These are phyloP conservation scores for Entomortierella chlamydospora DNA, from an alignment of 192 early-diverging fungal species.

Conservation along the genomic window DNA sequence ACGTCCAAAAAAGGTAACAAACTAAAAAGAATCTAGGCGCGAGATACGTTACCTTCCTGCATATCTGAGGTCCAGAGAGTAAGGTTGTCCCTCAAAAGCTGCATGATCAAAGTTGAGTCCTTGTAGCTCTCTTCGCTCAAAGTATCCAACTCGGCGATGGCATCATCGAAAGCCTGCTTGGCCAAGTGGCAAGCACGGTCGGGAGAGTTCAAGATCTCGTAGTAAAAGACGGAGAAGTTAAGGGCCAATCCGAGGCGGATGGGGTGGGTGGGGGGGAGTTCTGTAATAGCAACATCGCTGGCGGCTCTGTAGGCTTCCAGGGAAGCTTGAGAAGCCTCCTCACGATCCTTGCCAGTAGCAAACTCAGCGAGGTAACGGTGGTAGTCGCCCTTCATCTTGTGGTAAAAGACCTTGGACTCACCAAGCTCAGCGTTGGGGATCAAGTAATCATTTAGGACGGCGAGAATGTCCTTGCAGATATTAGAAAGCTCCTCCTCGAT, in stretches of 20 bases:
- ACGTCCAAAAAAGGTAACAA: too few species aligned
- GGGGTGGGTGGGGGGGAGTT: constrained; percentile 97
- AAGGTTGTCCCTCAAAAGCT: constrained; percentile 98
- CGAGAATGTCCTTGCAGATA: constrained; percentile 95
- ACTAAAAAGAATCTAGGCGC: background rate
- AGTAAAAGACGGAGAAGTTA: constrained; percentile 99
- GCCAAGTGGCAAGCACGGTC: constrained; percentile 97
- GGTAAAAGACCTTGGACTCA: constrained; percentile 99
- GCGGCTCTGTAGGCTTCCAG: constrained; percentile 96
- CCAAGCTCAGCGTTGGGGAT: constrained; percentile 92
- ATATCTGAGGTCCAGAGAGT: constrained; percentile 98
- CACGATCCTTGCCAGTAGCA: constrained; percentile 85
- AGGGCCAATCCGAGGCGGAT: constrained; percentile 97
- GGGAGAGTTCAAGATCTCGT: constrained; percentile 98
- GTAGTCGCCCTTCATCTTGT: constrained; percentile 99
- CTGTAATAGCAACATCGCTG: constrained; percentile 93
- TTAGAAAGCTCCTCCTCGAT: constrained; percentile 96
- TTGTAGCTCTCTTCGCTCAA: constrained; percentile 99
- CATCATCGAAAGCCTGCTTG: constrained; percentile 98
- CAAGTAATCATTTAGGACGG: constrained; percentile 90
- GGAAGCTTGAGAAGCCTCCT: constrained; percentile 84
- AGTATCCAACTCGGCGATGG: constrained; percentile 98
- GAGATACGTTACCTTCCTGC: constrained; percentile 41
- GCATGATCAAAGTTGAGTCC: constrained; percentile 92
- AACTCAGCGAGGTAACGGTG: constrained; percentile 99